Percentiles rank a stretch among this genome's conserved stretches.
These are phyloP conservation scores for Avena atlantica DNA, from an alignment of 176 grass and related monocot genomes.

Conservation along the genomic window DNA sequence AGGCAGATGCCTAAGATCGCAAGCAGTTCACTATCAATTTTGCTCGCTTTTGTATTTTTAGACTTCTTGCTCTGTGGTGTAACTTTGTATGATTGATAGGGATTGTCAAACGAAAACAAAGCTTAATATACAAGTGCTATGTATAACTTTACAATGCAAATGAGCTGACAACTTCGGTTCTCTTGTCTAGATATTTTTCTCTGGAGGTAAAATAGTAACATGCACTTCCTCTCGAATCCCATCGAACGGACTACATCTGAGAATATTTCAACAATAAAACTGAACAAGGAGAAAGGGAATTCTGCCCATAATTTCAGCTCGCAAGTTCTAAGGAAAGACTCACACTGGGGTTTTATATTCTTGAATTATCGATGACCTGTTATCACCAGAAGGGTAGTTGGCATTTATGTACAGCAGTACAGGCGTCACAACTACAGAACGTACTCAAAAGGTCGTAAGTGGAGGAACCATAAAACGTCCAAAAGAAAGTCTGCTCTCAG, in stretches of 20 bases:
- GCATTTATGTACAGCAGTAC: not conserved
- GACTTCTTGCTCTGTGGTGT: slow-evolving; percentile 3
- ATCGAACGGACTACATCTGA: not conserved
- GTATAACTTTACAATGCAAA: not conserved
- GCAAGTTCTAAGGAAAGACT: not conserved
- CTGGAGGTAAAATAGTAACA: not conserved
- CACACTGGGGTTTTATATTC: not conserved
- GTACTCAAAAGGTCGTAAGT: not conserved
- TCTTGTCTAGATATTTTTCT: not conserved
- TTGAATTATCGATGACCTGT: no score
- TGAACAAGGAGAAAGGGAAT: not conserved
- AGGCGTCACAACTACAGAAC: not conserved
- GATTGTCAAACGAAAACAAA: not conserved
- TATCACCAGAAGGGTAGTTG: no score
- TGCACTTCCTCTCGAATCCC: not conserved
- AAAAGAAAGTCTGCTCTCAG: not conserved
- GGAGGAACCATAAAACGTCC: not conserved
- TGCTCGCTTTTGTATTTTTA: slow-evolving; percentile 22
- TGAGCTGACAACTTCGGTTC: not conserved
- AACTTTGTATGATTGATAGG: not conserved
- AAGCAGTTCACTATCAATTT: slow-evolving; percentile 12
- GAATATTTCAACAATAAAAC: not conserved
- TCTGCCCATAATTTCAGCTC: not conserved
- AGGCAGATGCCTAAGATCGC: slow-evolving; percentile 42
- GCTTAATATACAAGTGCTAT: not conserved